Evolutionary conservation across 768 basidiomycete species (phyloP).

Genomic region (Psilocybe azurescens): DNA sequence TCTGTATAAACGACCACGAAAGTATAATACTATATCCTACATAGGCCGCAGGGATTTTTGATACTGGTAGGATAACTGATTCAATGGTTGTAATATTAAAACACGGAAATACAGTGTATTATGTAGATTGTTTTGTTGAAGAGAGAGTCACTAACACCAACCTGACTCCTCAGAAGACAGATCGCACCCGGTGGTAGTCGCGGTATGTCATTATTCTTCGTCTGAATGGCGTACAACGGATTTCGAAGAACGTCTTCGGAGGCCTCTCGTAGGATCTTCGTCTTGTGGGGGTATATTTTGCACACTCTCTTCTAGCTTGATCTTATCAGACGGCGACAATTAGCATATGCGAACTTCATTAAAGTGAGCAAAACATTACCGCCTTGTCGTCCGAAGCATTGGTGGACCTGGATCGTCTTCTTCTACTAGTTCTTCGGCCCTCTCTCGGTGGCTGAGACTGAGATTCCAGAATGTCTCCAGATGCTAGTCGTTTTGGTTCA

Average conservation of each 20-base stretch:
- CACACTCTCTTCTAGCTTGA: not conserved
- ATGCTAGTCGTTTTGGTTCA: not conserved
- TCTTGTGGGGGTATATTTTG: slow-evolving; percentile 18
- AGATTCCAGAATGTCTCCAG: not conserved
- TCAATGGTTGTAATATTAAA: not conserved
- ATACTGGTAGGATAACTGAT: not conserved
- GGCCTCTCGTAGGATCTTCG: slow-evolving; percentile 32
- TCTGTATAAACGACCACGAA: no score
- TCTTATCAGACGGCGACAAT: slow-evolving; percentile 16
- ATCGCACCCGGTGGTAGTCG: not conserved
- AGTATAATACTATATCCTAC: no score
- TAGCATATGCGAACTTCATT: not conserved
- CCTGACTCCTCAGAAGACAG: no score
- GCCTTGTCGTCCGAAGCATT: slow-evolving; percentile 28
- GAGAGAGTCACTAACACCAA: not conserved
- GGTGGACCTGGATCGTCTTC: slow-evolving; percentile 30
- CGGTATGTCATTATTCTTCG: slow-evolving; percentile 29
- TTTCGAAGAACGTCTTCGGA: slow-evolving; percentile 54
- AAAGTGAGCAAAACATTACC: slow-evolving; percentile 19
- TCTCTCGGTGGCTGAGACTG: not conserved
- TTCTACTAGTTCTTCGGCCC: slow-evolving; percentile 11
- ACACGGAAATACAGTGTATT: slow-evolving; percentile 11
- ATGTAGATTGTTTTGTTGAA: not conserved
- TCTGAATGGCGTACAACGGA: slow-evolving; percentile 36
- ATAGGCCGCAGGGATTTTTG: not conserved